Evolutionary conservation across 352 stramenopile species (phyloP), one percentile per base, ranked within the genome.

Genomic region (Pythium phragmiticola): DNA sequence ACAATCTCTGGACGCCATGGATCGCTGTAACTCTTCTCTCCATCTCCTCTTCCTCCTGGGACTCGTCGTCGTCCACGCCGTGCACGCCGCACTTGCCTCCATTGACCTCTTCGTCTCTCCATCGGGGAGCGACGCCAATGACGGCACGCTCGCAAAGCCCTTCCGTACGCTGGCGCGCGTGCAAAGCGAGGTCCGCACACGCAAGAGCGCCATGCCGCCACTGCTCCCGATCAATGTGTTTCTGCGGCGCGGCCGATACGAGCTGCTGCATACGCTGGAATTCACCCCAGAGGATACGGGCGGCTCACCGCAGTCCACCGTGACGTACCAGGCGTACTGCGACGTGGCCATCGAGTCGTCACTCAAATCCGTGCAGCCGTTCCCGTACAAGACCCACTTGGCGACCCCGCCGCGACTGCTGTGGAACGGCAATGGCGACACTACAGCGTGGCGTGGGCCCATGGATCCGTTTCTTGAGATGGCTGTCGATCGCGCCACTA

Each of bases 321-420:
- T 92, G 52, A 87, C 80, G 37, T 92, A 90, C 57, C 76, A 90
- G 64, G 78, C 84, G 14, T 92, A 82, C 62, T 92, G 84, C 49
- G 69, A 89, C n/a, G 39, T 76, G 17, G 51, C 36, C 3, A 54
- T 69, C 13, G 74, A 81, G 45, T 62, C 60, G 2, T 68, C 69
- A 2, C 65, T 70, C 3, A 74, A 73, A 7, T 82, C 81, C 0
- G 36, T 71, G 0, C 57, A 78, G 19, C 52, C 53, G 13, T 92
- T 84, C 37, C 80, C 84, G 36, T 89, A 90, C 70, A 51, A 50
- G 1, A 73, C 69, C 23, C 58, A 75, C 3, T 34, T 70, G 30
- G n/a, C 61, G 5, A 72, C 71, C 11, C 74, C 76, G 7, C 80
- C 77, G 14, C 69, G 84, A 5, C 63, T 69, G 12, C 62, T 85